phyloP scores from a whole-genome alignment of 805 yeast species.

The Teunomyces stri region DNA sequence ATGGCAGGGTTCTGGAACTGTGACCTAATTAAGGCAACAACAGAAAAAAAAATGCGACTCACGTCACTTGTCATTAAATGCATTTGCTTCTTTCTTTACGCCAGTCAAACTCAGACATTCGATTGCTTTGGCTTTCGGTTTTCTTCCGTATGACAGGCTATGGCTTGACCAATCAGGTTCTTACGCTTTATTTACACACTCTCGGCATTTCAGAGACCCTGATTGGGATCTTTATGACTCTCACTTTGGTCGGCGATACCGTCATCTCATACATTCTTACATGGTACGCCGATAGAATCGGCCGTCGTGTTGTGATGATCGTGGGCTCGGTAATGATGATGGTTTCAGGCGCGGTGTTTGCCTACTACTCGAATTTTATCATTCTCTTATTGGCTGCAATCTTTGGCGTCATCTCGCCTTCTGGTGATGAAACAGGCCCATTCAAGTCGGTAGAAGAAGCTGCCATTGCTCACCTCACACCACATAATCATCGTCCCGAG shows the following conservation, averaged over 20 bases:
- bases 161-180: conserved; percentile 76
- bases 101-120: conserved; percentile 50
- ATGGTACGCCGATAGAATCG: conserved; percentile 72
- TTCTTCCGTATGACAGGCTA: conserved; percentile 70
- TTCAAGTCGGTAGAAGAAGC: conserved; percentile 85
- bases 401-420: conserved; percentile 82
- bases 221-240: conserved; percentile 79
- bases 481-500: conserved; percentile 61
- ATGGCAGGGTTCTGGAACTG: too few relatives aligned
- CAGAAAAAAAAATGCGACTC: background rate
- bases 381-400: conserved; percentile 69
- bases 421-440: conserved; percentile 90
- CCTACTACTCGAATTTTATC: conserved; percentile 50
- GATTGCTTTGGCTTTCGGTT: conserved; percentile 65
- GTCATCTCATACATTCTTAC: conserved; percentile 66
- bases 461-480: conserved; percentile 74
- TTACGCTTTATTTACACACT: conserved; percentile 62
- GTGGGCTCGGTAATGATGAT: conserved; percentile 69
- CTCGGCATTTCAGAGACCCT: conserved; percentile 52
- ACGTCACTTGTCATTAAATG: conserved; percentile 16
- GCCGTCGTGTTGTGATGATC: conserved; percentile 62
- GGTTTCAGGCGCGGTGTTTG: conserved; percentile 62
- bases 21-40: background rate
- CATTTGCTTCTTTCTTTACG: conserved; percentile 34
- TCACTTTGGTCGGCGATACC: conserved; percentile 79